Percentiles rank a stretch among this genome's conserved stretches.
These are phyloP conservation scores for Kondoa malvinella DNA, from an alignment of 768 basidiomycete species.

Conservation along the genomic window DNA sequence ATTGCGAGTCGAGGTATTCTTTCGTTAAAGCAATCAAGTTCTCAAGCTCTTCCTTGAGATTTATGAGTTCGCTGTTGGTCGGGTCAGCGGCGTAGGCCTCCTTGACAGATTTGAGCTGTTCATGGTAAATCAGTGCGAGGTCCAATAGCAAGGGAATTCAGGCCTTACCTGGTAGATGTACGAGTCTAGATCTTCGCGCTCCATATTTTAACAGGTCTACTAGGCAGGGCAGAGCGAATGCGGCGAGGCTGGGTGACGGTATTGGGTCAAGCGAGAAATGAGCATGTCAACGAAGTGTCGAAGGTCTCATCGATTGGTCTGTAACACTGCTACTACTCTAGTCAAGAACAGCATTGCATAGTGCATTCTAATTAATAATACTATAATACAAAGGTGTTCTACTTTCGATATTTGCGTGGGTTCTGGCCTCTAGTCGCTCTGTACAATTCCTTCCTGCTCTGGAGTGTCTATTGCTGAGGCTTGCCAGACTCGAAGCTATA, in stretches of 20 bases:
- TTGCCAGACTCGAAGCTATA: no score
- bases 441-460: no score
- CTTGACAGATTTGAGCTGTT: conserved; percentile 43
- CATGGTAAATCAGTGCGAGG: neutral
- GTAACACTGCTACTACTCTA: no score
- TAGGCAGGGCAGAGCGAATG: neutral
- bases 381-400: no score
- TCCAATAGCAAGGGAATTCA: no score
- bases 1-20: conserved; percentile 41
- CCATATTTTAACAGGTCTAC: neutral
- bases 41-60: conserved; percentile 57
- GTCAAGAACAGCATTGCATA: no score
- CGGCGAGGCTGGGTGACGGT: neutral
- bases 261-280: neutral
- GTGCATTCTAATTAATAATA: no score
- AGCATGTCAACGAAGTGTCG: no score
- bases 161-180: neutral
- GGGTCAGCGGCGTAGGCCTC: conserved; percentile 59
- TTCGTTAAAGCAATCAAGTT: conserved; percentile 70
- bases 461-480: no score
- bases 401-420: no score
- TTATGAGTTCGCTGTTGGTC: conserved; percentile 51
- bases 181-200: neutral
- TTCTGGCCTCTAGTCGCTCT: no score
- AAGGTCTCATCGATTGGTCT: no score